phyloP scores from a whole-genome alignment of 2,329 filamentous ascomycete genomes.

The Botrytis fragariae region DNA sequence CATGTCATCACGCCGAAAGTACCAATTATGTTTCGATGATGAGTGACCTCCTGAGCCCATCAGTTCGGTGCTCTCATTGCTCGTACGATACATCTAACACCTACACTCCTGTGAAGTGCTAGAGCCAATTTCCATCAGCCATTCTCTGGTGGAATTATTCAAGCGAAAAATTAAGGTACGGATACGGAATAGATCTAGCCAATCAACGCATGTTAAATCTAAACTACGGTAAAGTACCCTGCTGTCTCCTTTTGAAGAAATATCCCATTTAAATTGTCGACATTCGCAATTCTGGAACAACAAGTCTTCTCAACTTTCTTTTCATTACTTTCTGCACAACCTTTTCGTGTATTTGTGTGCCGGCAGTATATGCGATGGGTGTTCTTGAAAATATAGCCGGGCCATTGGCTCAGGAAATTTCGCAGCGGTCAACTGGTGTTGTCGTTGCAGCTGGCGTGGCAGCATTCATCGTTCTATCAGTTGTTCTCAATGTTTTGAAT shows the following conservation, averaged over 20 bases:
- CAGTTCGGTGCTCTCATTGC: background rate
- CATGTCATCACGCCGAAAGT: slow-evolving; percentile 1
- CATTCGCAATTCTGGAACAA: background rate
- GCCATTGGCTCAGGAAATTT: slow-evolving; percentile 34
- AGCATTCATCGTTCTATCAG: slow-evolving; percentile 50
- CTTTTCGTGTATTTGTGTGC: slow-evolving; percentile 16
- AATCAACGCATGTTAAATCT: slow-evolving; percentile 15
- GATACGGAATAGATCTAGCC: slow-evolving; percentile 8
- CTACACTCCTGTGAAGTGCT: background rate
- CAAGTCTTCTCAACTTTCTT: background rate
- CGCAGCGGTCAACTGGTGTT: slow-evolving; percentile 33
- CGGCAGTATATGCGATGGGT: slow-evolving; percentile 31
- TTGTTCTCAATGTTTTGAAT: slow-evolving; percentile 74
- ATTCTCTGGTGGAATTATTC: background rate
- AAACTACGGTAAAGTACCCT: slow-evolving; percentile 3
- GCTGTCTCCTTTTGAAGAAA: slow-evolving; percentile 17
- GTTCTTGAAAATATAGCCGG: slow-evolving; percentile 34
- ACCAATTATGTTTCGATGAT: slow-evolving; percentile 2
- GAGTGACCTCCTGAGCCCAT: background rate
- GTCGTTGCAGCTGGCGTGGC: slow-evolving; percentile 32
- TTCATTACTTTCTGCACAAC: background rate
- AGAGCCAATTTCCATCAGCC: slow-evolving; percentile 2
- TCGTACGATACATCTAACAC: slow-evolving; percentile 5
- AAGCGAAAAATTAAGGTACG: slow-evolving; percentile 15
- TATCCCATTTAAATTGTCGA: slow-evolving; percentile 20